Base-by-base conservation (phyloP, 1,284 basidiomycete species). In the Puccinia polysora region DNA sequence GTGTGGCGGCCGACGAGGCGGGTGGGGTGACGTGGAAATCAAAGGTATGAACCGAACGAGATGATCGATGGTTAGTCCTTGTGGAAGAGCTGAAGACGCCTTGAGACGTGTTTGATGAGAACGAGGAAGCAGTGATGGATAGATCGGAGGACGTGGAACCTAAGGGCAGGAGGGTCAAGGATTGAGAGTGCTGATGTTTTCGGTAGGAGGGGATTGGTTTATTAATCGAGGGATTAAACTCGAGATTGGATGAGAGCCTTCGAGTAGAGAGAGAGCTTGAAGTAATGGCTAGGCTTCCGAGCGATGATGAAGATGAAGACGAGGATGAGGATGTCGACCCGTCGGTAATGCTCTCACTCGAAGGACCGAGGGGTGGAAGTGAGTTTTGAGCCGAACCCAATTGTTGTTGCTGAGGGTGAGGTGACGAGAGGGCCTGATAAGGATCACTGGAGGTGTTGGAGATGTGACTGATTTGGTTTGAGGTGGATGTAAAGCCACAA, bases 101-200 rank as follows among this genome's bases (percentile, higher is more conserved):
- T 36, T 34, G 4, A 6, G 53, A 56, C 14, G 14, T 14, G 15
- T 56, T 34, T n/a, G n/a, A n/a, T n/a, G n/a, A n/a, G n/a, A n/a
- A n/a, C n/a, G n/a, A n/a, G n/a, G n/a, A n/a, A n/a, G n/a, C n/a
- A n/a, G n/a, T n/a, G n/a, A n/a, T n/a, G n/a, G n/a, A n/a, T n/a
- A n/a, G n/a, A n/a, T n/a, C n/a, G n/a, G n/a, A n/a, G 30, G 53
- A 20, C 32, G 53, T 20, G 3, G 32, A 34, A 36, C 38, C 53
- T 34, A 34, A 36, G 53, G n/a, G n/a, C n/a, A 56, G 38, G 28
- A 34, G 53, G 34, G 38, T 56, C 2, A 56, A 34, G n/a, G 53
- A 56, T 56, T 56, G 53, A 36, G 53, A 56, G 53, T 56, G 53
- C 53, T 56, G 53, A 20, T 56, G 53, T 20, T 56, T 56, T 56